Evolutionary conservation across 768 basidiomycete species (phyloP).

Genomic region (Lentinula sp.): DNA sequence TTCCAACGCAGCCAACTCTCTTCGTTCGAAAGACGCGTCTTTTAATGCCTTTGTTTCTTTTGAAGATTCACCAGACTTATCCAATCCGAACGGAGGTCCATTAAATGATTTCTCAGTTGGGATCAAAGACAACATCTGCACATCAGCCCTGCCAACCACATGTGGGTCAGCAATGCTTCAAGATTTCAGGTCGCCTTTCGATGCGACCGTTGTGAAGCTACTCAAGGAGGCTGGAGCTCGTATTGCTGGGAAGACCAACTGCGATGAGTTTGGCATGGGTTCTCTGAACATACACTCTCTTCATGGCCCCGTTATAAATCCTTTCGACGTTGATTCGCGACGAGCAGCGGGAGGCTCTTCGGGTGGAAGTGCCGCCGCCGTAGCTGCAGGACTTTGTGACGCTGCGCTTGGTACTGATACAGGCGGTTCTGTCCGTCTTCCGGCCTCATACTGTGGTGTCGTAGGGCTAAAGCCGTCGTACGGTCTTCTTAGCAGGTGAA

Average conservation of each 20-base stretch:
- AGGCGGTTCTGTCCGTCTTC: constrained; percentile 88
- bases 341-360: constrained; percentile 90
- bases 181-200: constrained; percentile 74
- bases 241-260: constrained; percentile 86
- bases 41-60: constrained; percentile 53
- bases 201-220: constrained; percentile 75
- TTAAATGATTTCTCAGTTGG: constrained; percentile 50
- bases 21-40: neutral
- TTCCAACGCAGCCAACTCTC: neutral
- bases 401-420: constrained; percentile 92
- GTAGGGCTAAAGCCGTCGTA: constrained; percentile 95
- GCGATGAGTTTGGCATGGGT: constrained; percentile 99
- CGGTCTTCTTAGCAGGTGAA: constrained; percentile 78
- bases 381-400: constrained; percentile 77
- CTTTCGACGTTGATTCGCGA: constrained; percentile 40
- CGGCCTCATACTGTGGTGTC: constrained; percentile 91
- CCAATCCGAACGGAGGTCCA: constrained; percentile 12
- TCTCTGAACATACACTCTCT: constrained; percentile 73
- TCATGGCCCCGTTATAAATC: constrained; percentile 80
- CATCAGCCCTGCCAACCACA: constrained; percentile 53
- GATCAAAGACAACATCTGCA: constrained; percentile 87
- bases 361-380: constrained; percentile 92
- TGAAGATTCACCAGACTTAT: neutral
- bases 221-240: constrained; percentile 59
- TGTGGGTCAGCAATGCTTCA: constrained; percentile 75